Percentiles rank a stretch among this genome's conserved stretches.
Evolutionary conservation across 352 stramenopile genomes (phyloP).

Genomic region (Phytopythium helicoides): DNA sequence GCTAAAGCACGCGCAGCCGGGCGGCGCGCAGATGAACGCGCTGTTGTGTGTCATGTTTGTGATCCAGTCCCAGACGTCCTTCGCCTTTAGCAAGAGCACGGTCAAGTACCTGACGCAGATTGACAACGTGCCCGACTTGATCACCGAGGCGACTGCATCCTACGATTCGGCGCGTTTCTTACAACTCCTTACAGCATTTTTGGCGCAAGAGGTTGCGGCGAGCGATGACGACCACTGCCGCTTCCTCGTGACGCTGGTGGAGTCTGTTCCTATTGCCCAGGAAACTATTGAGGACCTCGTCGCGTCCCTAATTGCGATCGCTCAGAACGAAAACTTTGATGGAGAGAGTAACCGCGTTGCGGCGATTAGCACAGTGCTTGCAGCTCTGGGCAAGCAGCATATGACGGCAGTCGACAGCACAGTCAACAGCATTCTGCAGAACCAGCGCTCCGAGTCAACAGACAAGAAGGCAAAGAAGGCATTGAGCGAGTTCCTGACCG

Average conservation of each 20-base stretch:
- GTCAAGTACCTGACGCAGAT: slow-evolving; percentile 70
- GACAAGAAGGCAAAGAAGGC: slow-evolving; percentile 38
- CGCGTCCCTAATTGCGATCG: slow-evolving; percentile 38
- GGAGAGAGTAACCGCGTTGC: slow-evolving; percentile 33
- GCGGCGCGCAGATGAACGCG: slow-evolving; percentile 65
- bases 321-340: slow-evolving; percentile 36
- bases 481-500: slow-evolving; percentile 56
- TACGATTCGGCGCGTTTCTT: slow-evolving; percentile 82
- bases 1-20: slow-evolving; percentile 64
- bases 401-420: slow-evolving; percentile 47
- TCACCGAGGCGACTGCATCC: slow-evolving; percentile 53
- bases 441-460: neutral
- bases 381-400: slow-evolving; percentile 61
- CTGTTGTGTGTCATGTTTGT: slow-evolving; percentile 76
- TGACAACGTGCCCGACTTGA: slow-evolving; percentile 62
- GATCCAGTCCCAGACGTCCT: slow-evolving; percentile 69
- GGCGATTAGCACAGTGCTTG: slow-evolving; percentile 40
- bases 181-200: slow-evolving; percentile 44
- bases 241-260: slow-evolving; percentile 40
- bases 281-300: slow-evolving; percentile 54
- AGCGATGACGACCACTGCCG: slow-evolving; percentile 33
- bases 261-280: slow-evolving; percentile 39
- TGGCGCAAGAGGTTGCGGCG: slow-evolving; percentile 38
- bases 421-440: slow-evolving; percentile 23
- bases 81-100: slow-evolving; percentile 44